These are phyloP conservation scores for Solidago caesia DNA, from an alignment of 129 eudicot species.

Conservation along the genomic window DNA sequence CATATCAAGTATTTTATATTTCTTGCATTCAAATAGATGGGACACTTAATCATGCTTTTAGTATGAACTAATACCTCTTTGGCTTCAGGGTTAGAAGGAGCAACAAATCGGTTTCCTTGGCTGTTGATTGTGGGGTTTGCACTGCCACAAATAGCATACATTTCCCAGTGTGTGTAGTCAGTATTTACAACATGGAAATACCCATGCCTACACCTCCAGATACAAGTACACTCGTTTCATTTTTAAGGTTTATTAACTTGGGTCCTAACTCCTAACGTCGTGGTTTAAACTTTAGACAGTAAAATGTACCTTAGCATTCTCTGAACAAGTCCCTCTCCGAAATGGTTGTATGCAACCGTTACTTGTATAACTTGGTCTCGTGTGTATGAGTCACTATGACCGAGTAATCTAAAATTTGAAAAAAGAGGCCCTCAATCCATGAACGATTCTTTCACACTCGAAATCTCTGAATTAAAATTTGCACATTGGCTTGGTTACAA, in stretches of 20 bases:
- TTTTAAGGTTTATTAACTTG: not conserved
- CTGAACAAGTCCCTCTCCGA: slow-evolving; percentile 91
- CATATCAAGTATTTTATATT: not conserved
- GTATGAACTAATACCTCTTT: slow-evolving; percentile 49
- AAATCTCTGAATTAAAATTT: too few species aligned
- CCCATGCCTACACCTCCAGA: slow-evolving; percentile 75
- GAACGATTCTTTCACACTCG: too few species aligned
- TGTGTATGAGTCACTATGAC: slow-evolving; percentile 74
- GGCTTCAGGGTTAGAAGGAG: slow-evolving; percentile 60
- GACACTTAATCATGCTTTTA: not conserved
- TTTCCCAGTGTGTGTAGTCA: slow-evolving; percentile 90
- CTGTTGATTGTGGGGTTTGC: slow-evolving; percentile 87
- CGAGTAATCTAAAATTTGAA: slow-evolving; percentile 35
- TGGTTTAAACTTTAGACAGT: not conserved
- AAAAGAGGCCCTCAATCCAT: too few species aligned
- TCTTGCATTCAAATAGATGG: not conserved
- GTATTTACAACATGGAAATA: slow-evolving; percentile 90
- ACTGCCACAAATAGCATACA: slow-evolving; percentile 92
- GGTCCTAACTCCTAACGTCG: not conserved
- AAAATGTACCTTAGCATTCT: slow-evolving; percentile 88
- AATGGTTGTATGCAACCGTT: slow-evolving; percentile 94
- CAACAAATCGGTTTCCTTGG: slow-evolving; percentile 81
- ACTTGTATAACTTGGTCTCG: slow-evolving; percentile 87
- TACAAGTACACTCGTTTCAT: not conserved
- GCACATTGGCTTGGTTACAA: too few species aligned